phyloP scores from a whole-genome alignment of 352 stramenopile genomes.

The Saprolegnia diclina region DNA sequence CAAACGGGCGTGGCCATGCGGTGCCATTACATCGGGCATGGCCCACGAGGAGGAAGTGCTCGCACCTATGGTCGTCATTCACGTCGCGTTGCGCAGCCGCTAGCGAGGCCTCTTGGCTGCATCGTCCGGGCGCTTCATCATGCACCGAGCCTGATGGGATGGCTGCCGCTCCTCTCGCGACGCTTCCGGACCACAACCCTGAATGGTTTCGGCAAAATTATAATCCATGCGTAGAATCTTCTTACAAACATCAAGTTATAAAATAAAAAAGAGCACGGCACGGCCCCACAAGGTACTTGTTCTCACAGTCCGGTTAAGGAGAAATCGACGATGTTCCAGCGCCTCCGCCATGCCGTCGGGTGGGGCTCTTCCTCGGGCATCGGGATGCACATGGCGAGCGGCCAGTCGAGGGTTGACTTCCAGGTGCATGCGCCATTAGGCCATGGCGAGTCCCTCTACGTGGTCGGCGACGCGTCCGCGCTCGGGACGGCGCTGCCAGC shows the following conservation, averaged over 20 bases:
- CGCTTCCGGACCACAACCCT: neutral
- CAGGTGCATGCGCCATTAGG: conserved; percentile 66
- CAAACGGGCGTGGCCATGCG: too few relatives aligned
- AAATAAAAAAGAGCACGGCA: neutral
- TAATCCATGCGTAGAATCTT: neutral
- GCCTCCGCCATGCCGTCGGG: conserved; percentile 69
- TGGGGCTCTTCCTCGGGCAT: conserved; percentile 53
- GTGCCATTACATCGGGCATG: too few relatives aligned
- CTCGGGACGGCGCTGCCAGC: conserved; percentile 35
- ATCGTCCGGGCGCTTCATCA: too few relatives aligned
- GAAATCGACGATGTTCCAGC: conserved; percentile 60
- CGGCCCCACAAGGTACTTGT: neutral
- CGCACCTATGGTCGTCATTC: too few relatives aligned
- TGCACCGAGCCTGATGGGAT: neutral
- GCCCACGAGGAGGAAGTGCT: too few relatives aligned
- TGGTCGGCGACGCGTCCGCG: conserved; percentile 65
- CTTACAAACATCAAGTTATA: neutral
- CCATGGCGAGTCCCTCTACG: conserved; percentile 76
- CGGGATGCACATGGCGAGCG: conserved; percentile 38
- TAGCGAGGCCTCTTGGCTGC: too few relatives aligned
- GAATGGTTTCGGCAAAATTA: neutral
- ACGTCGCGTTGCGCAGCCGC: too few relatives aligned
- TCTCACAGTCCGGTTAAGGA: conserved; percentile 18
- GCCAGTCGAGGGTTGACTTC: conserved; percentile 60
- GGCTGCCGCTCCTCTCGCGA: neutral